Evolutionary conservation across 768 basidiomycete genomes (phyloP).

Genomic region (Pleurotus platypus): DNA sequence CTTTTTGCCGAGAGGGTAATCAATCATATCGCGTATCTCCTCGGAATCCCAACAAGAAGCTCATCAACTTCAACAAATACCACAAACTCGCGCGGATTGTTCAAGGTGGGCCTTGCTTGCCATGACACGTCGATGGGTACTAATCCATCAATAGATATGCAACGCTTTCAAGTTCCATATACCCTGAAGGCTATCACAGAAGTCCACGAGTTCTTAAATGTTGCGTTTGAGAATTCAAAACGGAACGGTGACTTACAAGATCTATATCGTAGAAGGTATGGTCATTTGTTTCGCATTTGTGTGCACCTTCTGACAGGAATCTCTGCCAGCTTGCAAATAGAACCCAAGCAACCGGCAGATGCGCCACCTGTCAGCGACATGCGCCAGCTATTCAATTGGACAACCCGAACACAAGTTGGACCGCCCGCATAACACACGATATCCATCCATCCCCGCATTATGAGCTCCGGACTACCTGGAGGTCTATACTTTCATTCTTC

Average conservation of each 20-base stretch:
- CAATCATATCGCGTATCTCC: conserved; percentile 82
- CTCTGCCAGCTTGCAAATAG: conserved; percentile 64
- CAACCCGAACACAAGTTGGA: conserved; percentile 49
- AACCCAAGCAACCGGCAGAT: conserved; percentile 80
- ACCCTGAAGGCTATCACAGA: conserved; percentile 87
- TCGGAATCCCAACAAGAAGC: conserved; percentile 64
- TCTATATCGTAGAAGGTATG: conserved; percentile 80
- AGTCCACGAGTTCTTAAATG: conserved; percentile 75
- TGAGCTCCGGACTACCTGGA: background rate
- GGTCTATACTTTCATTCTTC: background rate
- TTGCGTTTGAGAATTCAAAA: conserved; percentile 71
- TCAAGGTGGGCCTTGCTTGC: conserved; percentile 46
- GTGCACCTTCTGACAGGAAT: conserved; percentile 9
- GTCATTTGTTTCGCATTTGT: conserved; percentile 9
- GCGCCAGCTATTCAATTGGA: conserved; percentile 80
- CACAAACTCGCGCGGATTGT: conserved; percentile 85
- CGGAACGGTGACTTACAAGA: conserved; percentile 83
- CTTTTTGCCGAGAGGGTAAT: conserved; percentile 95
- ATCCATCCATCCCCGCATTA: background rate
- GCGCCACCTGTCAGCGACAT: conserved; percentile 60
- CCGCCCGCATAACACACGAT: background rate
- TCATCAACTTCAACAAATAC: conserved; percentile 97
- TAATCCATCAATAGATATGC: conserved; percentile 61
- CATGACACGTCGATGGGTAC: background rate
- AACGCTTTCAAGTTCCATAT: conserved; percentile 86